A percentile compares a stretch with the other conserved stretches of the same genome.
phyloP scores from a whole-genome alignment of 139 green algal species.

The Nannochloris sp. region DNA sequence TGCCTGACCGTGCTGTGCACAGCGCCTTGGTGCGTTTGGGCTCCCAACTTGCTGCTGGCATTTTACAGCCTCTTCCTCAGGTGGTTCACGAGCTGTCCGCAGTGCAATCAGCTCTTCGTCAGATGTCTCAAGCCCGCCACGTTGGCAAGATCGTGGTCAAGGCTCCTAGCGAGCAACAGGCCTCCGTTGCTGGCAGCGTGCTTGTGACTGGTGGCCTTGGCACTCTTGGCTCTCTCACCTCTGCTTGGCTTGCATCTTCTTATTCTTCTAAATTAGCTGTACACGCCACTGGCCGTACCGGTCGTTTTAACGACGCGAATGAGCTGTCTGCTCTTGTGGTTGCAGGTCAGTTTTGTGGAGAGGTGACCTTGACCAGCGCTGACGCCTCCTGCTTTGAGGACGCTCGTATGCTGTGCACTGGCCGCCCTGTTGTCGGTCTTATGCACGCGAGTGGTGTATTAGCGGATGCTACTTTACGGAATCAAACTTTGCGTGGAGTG shows the following conservation, averaged over 20 bases:
- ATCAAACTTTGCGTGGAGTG: slow-evolving; percentile 32
- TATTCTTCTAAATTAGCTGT: slow-evolving; percentile 23
- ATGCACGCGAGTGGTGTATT: slow-evolving; percentile 63
- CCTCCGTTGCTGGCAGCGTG: slow-evolving; percentile 6
- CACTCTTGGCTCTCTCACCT: slow-evolving; percentile 40
- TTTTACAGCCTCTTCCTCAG: slow-evolving; percentile 31
- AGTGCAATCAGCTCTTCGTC: slow-evolving; percentile 53
- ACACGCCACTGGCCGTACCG: slow-evolving; percentile 42
- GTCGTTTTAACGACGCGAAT: slow-evolving; percentile 12
- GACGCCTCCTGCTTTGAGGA: slow-evolving; percentile 23
- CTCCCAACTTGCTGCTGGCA: slow-evolving; percentile 27
- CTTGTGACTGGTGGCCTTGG: slow-evolving; percentile 64
- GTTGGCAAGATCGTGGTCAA: slow-evolving; percentile 75
- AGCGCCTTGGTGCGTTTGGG: slow-evolving; percentile 13
- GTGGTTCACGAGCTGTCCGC: slow-evolving; percentile 23
- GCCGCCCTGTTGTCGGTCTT: slow-evolving; percentile 28
- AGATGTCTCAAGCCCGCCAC: slow-evolving; percentile 65
- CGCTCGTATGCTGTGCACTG: slow-evolving; percentile 37
- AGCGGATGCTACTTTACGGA: slow-evolving; percentile 49
- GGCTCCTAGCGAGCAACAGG: slow-evolving; percentile 2
- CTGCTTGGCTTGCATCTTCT: slow-evolving; percentile 30
- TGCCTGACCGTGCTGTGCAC: slow-evolving; percentile 44
- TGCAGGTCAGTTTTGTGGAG: neutral
- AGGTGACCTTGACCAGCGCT: slow-evolving; percentile 14
- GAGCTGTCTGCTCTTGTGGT: slow-evolving; percentile 10